Evolutionary conservation across 2,329 filamentous ascomycete species (phyloP).

Genomic region (Trichoderma koningiopsis): DNA sequence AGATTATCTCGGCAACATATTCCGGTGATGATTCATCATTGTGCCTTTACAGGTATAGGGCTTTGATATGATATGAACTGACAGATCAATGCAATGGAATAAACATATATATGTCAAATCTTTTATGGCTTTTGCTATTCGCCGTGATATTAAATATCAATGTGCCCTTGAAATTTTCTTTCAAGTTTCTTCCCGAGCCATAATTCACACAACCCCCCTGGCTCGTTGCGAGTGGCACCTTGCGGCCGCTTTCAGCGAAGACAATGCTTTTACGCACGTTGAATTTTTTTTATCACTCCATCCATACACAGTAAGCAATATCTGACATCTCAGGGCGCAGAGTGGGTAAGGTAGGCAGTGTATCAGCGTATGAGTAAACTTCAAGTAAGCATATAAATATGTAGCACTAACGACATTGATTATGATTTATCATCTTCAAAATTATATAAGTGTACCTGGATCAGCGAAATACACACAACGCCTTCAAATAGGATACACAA

Average conservation of each 20-base stretch:
- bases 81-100: neutral
- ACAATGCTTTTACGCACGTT: neutral
- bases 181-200: neutral
- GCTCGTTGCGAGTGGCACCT: no score
- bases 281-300: no score
- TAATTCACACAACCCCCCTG: neutral
- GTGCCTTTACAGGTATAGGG: neutral
- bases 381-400: neutral
- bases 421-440: neutral
- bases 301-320: no score
- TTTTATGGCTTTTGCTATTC: neutral
- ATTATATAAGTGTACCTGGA: neutral
- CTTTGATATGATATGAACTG: constrained; percentile 25
- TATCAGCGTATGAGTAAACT: neutral
- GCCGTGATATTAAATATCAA: neutral
- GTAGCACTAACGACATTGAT: neutral
- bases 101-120: neutral
- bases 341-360: neutral
- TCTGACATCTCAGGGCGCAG: neutral
- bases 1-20: neutral
- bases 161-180: neutral
- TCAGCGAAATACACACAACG: neutral
- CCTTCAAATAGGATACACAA: constrained; percentile 42
- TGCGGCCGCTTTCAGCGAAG: neutral
- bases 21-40: neutral